Base-by-base conservation (phyloP, 169 alveolate genomes). In the Cryptosporidium andersoni region DNA sequence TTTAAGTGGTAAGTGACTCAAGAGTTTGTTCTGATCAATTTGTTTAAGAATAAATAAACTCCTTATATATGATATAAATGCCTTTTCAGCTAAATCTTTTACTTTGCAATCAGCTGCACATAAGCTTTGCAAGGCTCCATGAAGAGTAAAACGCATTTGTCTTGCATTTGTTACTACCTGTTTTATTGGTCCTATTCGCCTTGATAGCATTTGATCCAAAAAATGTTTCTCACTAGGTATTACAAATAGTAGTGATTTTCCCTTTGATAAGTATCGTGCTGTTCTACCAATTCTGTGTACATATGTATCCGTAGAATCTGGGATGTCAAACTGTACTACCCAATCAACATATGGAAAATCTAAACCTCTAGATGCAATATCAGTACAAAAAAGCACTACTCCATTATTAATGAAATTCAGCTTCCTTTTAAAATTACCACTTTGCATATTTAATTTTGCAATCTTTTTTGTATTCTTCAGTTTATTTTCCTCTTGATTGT, bases 281-380 rank as follows among this genome's bases (percentile, higher is more conserved):
- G 99, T 95, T 82, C 99, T 94, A 45, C 99, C 99, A 34, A 97
- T 97, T 89, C 99, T 91, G 89, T 97, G 99, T 39, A 97, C 93
- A 88, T 98, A 98, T 37, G 97, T 96, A 40, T 93, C 93, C 1
- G 94, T 91, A 80, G 97, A 96, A 64, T 95, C 98, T 1, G 99
- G 99, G 39, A 97, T 94, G 82, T 97, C 99, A 36, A 95, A 91
- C 91, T 97, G 97, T 47, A 98, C 91, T 6, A 98, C 99, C 95
- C 98, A 95, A 82, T 96, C 98, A 8, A 97, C 98, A 34, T 91
- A 82, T 3, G 99, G 99, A 91, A 97, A 97, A 92, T 98, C 99
- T 16, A 98, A 90, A 7, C 99, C 99, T 80, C 99, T 92, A 14
- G 99, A 93, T 3, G 99, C 99, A 12, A 97, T 90, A 90, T 98